Base-by-base conservation (phyloP, 345 rosid species). In the Aethionema arabicum region DNA sequence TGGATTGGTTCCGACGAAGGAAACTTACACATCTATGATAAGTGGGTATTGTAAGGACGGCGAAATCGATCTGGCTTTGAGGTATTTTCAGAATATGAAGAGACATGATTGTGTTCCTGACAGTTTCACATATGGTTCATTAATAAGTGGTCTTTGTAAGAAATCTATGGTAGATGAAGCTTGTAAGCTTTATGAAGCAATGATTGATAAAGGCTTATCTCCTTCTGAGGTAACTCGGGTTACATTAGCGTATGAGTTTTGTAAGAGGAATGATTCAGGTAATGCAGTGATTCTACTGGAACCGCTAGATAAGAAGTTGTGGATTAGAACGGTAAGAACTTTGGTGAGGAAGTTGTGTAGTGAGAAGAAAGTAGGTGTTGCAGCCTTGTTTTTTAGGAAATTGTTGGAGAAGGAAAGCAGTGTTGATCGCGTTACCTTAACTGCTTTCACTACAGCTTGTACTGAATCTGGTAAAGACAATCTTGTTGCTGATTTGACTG, bases 11-110 rank as follows among this genome's bases (percentile, higher is more conserved):
- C 96, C 95, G 45, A 85, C 89, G 9, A 92, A 87, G 74, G 86
- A 92, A 82, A 92, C 96, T 9, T 92, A 78, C 70, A 87, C 97
- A 3, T 89, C 96, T 11, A 80, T 89, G 87, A 78, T 92, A 5
- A 68, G 91, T 35, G 96, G 96, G 38, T 82, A 79, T 65, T 78
- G 86, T 67, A 77, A 82, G 39, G 85, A 70, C 56, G 84, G 86
- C 40, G 73, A 80, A 64, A 59, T 78, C 12, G 77, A 59, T 55
- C 40, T 65, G 33, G 95, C 88, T 30, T 5, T 82, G 36, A 80
- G 72, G 40, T 49, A 77, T 74, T 81, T 87, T 79, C 75, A 56
- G 39, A 82, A 64, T 67, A 92, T 92, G 96, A 73, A 62, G 27
- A 71, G 68, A 41, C 73, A 77, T 65, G 79, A 88, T 38, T 83